A percentile compares a stretch with the other conserved stretches of the same genome.
Conservation (phyloP, 2,329 filamentous ascomycete genomes). For the Ophiostoma australiae region DNA sequence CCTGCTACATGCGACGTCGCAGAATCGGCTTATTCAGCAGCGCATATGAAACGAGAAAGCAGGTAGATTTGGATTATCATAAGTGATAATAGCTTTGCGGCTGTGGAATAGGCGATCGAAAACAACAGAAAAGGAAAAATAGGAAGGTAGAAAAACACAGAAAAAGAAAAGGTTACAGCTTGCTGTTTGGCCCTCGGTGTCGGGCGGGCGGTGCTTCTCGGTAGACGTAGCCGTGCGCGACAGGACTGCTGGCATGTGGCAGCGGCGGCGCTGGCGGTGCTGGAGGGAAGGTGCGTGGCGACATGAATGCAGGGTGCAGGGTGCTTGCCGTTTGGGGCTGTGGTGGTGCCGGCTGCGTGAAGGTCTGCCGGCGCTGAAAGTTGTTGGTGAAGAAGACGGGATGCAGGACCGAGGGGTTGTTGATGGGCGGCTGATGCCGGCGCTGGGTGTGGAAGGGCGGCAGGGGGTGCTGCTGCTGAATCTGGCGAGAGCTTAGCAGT, state of each 20-base stretch:
- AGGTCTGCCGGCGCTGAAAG: slow-evolving; percentile 43
- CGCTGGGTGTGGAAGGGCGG: not conserved
- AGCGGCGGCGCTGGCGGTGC: slow-evolving; percentile 18
- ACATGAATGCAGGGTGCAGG: slow-evolving; percentile 24
- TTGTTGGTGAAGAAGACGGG: slow-evolving; percentile 71
- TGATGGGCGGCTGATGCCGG: slow-evolving; percentile 28
- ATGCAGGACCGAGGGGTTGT: slow-evolving; percentile 58
- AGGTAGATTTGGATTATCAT: slow-evolving; percentile 1
- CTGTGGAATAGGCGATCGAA: not conserved
- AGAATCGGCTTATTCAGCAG: not conserved
- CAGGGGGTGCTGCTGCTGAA: slow-evolving; percentile 15
- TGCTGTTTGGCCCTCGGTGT: slow-evolving; percentile 3
- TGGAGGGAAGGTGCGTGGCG: slow-evolving; percentile 19
- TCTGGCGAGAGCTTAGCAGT: slow-evolving; percentile 31
- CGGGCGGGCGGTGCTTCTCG: slow-evolving; percentile 36
- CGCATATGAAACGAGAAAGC: not conserved
- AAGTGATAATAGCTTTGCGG: not conserved
- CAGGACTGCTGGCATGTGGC: slow-evolving; percentile 40
- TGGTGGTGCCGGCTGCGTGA: slow-evolving; percentile 31
- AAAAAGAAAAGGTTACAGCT: slow-evolving; percentile 10
- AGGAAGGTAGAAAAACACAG: not conserved
- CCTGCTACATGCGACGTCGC: not conserved
- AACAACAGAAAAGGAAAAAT: not conserved
- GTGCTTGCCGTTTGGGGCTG: slow-evolving; percentile 27
- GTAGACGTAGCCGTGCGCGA: slow-evolving; percentile 59